Percentiles rank a stretch among this genome's conserved stretches.
These are phyloP conservation scores for Fusarium oligoseptatum DNA, from an alignment of 2,329 filamentous ascomycete genomes.

Conservation along the genomic window DNA sequence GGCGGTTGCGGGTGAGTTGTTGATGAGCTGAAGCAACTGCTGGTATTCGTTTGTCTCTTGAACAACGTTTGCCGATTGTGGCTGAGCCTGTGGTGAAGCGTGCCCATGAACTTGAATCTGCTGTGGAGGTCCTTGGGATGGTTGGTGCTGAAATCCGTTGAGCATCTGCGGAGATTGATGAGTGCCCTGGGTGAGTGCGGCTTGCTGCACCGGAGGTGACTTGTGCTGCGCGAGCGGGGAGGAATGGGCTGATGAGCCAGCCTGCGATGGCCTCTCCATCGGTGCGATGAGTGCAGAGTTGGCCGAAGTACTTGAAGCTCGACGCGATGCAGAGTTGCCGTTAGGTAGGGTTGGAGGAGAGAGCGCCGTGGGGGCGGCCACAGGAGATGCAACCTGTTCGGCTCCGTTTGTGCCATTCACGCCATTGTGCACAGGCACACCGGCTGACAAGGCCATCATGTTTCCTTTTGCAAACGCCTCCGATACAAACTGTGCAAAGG, in stretches of 20 bases:
- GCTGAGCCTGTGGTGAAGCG: conserved; percentile 7
- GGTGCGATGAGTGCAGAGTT: not conserved
- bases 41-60: conserved; percentile 43
- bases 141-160: not conserved
- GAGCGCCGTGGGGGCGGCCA: conserved; percentile 14
- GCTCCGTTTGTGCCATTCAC: conserved; percentile 20
- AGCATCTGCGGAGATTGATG: conserved; percentile 7
- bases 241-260: conserved; percentile 3
- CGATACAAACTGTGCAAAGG: conserved; percentile 7
- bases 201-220: conserved; percentile 25
- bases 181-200: not conserved
- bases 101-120: conserved; percentile 2
- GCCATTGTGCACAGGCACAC: conserved; percentile 11
- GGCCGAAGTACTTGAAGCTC: conserved; percentile 22
- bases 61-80: conserved; percentile 37
- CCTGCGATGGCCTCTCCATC: not conserved
- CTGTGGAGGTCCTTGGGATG: conserved; percentile 3
- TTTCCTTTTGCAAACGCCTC: not conserved
- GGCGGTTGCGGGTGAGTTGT: conserved; percentile 57
- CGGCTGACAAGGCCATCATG: conserved; percentile 22
- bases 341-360: conserved; percentile 18
- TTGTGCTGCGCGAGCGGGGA: conserved; percentile 11
- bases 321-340: conserved; percentile 17
- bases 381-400: not conserved
- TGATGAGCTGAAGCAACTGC: conserved; percentile 49